phyloP scores from a whole-genome alignment of 306 rosid genomes.

The Potentilla sterilis region DNA sequence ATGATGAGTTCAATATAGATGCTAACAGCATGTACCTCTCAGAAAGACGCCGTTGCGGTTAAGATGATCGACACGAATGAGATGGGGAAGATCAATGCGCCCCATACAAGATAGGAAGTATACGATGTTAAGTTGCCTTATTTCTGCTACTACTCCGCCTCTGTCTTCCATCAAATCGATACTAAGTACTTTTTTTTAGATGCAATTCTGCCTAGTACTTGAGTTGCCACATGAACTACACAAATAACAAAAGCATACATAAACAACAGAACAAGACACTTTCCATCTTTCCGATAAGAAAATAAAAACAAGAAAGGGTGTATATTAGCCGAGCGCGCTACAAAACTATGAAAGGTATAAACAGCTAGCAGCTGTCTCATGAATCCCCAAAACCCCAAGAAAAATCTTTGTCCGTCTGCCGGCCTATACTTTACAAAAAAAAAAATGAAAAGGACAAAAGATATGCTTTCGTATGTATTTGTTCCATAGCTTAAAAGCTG shows the following conservation, averaged over 20 bases:
- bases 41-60: conserved; percentile 64
- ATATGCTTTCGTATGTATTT: conserved; percentile 6
- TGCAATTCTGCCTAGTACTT: neutral
- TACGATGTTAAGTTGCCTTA: conserved; percentile 64
- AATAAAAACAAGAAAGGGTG: conserved; percentile 15
- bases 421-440: conserved; percentile 42
- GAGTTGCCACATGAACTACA: neutral
- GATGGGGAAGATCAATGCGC: conserved; percentile 72
- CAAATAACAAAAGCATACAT: neutral
- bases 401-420: conserved; percentile 60
- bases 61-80: conserved; percentile 68
- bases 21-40: conserved; percentile 34
- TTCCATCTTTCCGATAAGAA: conserved; percentile 12
- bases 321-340: neutral
- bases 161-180: conserved; percentile 45
- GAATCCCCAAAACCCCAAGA: conserved; percentile 37
- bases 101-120: conserved; percentile 65
- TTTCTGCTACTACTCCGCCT: conserved; percentile 44
- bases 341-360: conserved; percentile 21
- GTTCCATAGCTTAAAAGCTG: neutral
- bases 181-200: conserved; percentile 6
- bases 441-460: conserved; percentile 26
- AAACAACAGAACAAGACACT: conserved; percentile 2
- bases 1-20: too few relatives aligned
- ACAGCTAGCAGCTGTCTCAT: conserved; percentile 21